Base-by-base conservation (phyloP, 495 filamentous ascomycete genomes). In the Neurospora tetraspora region DNA sequence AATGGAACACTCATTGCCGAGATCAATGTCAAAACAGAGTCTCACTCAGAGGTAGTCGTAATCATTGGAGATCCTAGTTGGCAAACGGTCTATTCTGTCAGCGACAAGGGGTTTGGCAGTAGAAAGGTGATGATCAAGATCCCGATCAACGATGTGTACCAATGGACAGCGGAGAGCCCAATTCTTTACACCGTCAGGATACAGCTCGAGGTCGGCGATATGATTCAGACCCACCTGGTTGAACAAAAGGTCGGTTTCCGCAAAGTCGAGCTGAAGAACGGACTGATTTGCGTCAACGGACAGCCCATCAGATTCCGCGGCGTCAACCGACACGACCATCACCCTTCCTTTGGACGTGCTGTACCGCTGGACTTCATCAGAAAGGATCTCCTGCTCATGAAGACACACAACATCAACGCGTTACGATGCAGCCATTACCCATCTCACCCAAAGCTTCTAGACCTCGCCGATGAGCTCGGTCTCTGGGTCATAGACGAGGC, bases 401-500 rank as follows among this genome's bases (percentile, higher is more conserved):
- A 92, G 76, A 80, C 76, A 7, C 87, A 91, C 78, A 92, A 91
- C 42, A 83, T 92, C 78, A 91, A 91, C 74, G 85, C 89, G 1
- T 78, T 91, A 18, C 87, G 89, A 1, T 89, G 87, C 71, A 88
- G 85, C 38, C 89, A 91, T 72, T 88, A 91, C 69, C 89, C 89
- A 5, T 87, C 86, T 36, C 83, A 90, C 72, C 84, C 86, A 1
- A 77, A 78, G 36, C 81, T 91, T 9, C 88, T 88, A 69, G 85
- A 88, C n/a, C 78, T 92, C 3, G 88, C 87, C 47, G 89, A 92
- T 73, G 89, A 92, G 75, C 78, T 92, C 38, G 91, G 91, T 0
- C 74, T 93, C 39, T 92, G 87, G 83, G 85, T 92, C 16, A 90
- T 92, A 73, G 90, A 92, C 70, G 91, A 93, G 77, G 88, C 89